Conservation (phyloP, 139 green algal species). For the Spirogloea muscicola region DNA sequence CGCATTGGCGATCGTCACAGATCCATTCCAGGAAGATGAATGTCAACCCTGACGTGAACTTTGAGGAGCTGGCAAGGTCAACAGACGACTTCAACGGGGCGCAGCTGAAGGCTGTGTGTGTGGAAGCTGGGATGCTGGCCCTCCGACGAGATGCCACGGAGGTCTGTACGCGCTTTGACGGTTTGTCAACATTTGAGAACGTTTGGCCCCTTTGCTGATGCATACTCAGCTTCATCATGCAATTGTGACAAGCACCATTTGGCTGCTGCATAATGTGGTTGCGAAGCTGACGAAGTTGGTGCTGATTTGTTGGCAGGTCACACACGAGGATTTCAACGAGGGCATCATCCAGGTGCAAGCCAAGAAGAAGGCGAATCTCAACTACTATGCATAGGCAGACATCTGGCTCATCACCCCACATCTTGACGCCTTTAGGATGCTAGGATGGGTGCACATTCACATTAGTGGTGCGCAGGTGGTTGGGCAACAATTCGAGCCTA, state of each 20-base stretch:
- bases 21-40: constrained; percentile 80
- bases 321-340: constrained; percentile 98
- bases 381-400: constrained; percentile 75
- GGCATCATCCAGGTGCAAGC: constrained; percentile 95
- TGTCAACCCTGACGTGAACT: constrained; percentile 89
- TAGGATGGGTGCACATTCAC: background rate
- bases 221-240: too few relatives aligned
- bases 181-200: background rate
- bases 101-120: constrained; percentile 87
- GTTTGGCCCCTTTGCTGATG: too few relatives aligned
- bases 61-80: constrained; percentile 90
- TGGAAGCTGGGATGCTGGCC: constrained; percentile 98
- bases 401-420: too few relatives aligned
- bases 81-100: constrained; percentile 99
- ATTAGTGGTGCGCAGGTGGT: background rate
- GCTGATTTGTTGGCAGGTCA: constrained; percentile 57
- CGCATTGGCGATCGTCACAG: constrained; percentile 15
- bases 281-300: too few relatives aligned
- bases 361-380: constrained; percentile 98
- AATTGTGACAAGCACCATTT: too few relatives aligned
- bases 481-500: background rate
- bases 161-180: too few relatives aligned
- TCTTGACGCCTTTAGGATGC: background rate
- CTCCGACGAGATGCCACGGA: constrained; percentile 86
- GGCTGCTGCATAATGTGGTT: too few relatives aligned